Base-by-base conservation (phyloP, 1,139 yeast species). In the Debaryomyces fabryi region DNA sequence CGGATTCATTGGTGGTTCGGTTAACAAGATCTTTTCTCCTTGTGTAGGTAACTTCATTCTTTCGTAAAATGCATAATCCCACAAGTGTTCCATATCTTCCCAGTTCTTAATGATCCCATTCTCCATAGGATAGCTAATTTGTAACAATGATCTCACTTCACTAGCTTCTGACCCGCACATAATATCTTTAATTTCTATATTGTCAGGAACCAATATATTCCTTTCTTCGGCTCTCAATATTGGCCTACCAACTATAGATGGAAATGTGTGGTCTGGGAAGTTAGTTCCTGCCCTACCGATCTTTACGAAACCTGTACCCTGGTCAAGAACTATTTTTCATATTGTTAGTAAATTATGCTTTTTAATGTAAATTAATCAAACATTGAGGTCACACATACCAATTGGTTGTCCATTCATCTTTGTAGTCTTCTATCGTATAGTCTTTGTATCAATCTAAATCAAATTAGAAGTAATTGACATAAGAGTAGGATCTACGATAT, bases 1-100 rank as follows among this genome's bases (percentile, higher is more conserved):
- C 24, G 99, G 99, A 67, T 93, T 93, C 95, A 93, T 88, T 55
- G 99, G 99, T 15, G 99, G 98, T 71, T 93, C 99, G 2, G 99
- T 93, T 54, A 93, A 76, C 58, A 93, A 76, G 42, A 93, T 82
- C 69, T 92, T 92, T 58, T 83, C 82, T 32, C 93, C 96, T 37
- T 81, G 71, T 16, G 95, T 84, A 23, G 83, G 77, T 42, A 87
- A 73, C 64, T 90, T 82, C 90, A 93, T 86, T 61, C 88, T 82
- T 58, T 93, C 96, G 70, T 87, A 88, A 68, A 93, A 93, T 23
- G 98, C 95, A 69, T 93, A 93, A 71, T 93, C 97, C 99, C 99
- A 93, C 54, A 93, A 79, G 61, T 92, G 95, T 60, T 90, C 96
- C 98, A 95, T 93, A 66, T 93, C 99, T 62, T 92, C 96, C 99